phyloP scores from a whole-genome alignment of 1,284 basidiomycete species.

The Pterulicium gracile region DNA sequence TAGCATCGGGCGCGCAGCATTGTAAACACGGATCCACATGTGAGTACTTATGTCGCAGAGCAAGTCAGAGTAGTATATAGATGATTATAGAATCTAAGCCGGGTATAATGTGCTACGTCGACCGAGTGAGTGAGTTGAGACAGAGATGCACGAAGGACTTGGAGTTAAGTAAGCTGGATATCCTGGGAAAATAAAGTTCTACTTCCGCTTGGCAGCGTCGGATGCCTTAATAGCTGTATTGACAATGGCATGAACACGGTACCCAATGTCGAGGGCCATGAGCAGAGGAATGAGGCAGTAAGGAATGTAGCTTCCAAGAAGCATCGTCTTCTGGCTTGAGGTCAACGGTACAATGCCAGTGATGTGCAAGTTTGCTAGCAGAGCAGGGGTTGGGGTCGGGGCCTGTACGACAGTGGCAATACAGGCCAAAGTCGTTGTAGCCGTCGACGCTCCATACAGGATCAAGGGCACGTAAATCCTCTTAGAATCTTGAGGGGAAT shows the following conservation, averaged over 20 bases:
- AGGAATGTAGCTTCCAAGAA: slow-evolving; percentile 68
- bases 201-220: too few relatives aligned
- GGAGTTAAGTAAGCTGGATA: too few relatives aligned
- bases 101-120: too few relatives aligned
- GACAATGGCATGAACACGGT: slow-evolving; percentile 27
- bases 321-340: slow-evolving; percentile 30
- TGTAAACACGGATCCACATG: too few relatives aligned
- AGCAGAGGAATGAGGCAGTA: slow-evolving; percentile 63
- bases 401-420: slow-evolving; percentile 45
- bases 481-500: slow-evolving; percentile 25
- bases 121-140: too few relatives aligned
- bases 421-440: slow-evolving; percentile 69
- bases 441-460: slow-evolving; percentile 67
- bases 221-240: slow-evolving; percentile 12
- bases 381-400: slow-evolving; percentile 26
- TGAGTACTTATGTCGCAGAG: too few relatives aligned
- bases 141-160: too few relatives aligned
- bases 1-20: too few relatives aligned
- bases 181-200: too few relatives aligned
- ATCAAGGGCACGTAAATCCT: slow-evolving; percentile 47
- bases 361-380: slow-evolving; percentile 3
- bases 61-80: too few relatives aligned
- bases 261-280: slow-evolving; percentile 66
- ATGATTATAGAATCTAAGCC: too few relatives aligned
- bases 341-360: slow-evolving; percentile 27